Conservation (phyloP, 441 rosid genomes). For the Populus tomentosa region DNA sequence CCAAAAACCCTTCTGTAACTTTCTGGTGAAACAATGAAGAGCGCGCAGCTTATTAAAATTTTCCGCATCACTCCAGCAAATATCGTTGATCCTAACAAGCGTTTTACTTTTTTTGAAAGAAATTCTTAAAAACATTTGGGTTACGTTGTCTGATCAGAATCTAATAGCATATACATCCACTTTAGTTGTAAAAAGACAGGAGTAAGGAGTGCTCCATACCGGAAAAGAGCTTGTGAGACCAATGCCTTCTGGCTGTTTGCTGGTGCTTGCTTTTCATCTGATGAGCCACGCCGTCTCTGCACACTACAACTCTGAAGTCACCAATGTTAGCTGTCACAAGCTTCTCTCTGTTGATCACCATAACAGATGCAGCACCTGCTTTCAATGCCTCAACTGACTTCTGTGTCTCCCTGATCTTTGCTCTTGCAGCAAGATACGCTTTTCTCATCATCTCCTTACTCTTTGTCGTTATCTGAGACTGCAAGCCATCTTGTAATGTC, state of each 20-base stretch:
- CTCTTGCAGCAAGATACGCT: slow-evolving; percentile 50
- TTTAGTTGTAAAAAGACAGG: background rate
- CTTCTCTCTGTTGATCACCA: slow-evolving; percentile 69
- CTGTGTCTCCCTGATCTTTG: slow-evolving; percentile 36
- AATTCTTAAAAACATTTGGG: background rate
- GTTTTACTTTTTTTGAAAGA: too few relatives aligned
- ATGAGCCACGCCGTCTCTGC: slow-evolving; percentile 64
- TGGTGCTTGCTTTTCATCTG: slow-evolving; percentile 33
- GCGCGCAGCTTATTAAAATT: too few relatives aligned
- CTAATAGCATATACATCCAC: background rate
- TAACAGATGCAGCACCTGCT: slow-evolving; percentile 50
- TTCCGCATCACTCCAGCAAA: too few relatives aligned
- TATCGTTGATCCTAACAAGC: too few relatives aligned
- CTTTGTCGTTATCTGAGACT: slow-evolving; percentile 48
- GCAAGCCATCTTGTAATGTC: slow-evolving; percentile 6
- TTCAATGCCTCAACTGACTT: slow-evolving; percentile 27
- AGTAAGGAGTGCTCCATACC: slow-evolving; percentile 23
- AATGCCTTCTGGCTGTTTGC: slow-evolving; percentile 29
- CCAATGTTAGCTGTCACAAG: slow-evolving; percentile 65
- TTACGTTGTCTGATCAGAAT: background rate
- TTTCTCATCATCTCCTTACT: slow-evolving; percentile 50
- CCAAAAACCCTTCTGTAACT: too few relatives aligned
- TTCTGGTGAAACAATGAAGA: too few relatives aligned
- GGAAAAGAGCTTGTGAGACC: slow-evolving; percentile 44
- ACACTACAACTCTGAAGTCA: slow-evolving; percentile 54